Evolutionary conservation across 805 yeast species (phyloP).

Genomic region (Candida argentea): DNA sequence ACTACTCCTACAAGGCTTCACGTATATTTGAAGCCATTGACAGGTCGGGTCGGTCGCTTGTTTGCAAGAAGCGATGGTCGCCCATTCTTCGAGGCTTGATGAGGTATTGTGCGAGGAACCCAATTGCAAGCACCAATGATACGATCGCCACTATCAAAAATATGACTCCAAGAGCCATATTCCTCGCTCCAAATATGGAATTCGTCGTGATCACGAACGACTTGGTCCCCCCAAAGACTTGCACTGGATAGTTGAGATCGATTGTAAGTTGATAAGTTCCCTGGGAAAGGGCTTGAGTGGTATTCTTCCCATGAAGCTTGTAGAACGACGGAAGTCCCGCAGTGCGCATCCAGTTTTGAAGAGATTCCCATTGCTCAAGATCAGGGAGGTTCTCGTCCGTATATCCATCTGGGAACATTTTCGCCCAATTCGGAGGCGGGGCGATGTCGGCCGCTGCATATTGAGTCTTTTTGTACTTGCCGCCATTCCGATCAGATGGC

Average conservation of each 20-base stretch:
- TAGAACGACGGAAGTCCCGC: slow-evolving; percentile 87
- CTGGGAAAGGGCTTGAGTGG: slow-evolving; percentile 37
- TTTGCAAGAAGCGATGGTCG: slow-evolving; percentile 53
- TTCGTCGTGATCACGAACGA: slow-evolving; percentile 73
- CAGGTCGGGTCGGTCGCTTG: slow-evolving; percentile 6
- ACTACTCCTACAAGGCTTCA: slow-evolving; percentile 12
- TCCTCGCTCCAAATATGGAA: slow-evolving; percentile 80
- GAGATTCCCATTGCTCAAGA: slow-evolving; percentile 64
- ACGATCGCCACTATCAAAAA: slow-evolving; percentile 78
- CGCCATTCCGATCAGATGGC: slow-evolving; percentile 56
- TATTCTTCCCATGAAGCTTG: slow-evolving; percentile 73
- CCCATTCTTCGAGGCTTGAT: slow-evolving; percentile 80
- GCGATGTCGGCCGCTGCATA: slow-evolving; percentile 63
- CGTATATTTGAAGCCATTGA: slow-evolving; percentile 9
- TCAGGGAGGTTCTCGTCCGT: slow-evolving; percentile 74
- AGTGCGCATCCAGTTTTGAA: slow-evolving; percentile 97
- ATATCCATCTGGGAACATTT: slow-evolving; percentile 77
- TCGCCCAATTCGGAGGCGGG: slow-evolving; percentile 92
- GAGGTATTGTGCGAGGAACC: slow-evolving; percentile 72
- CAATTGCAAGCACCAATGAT: slow-evolving; percentile 57
- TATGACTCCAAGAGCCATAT: slow-evolving; percentile 73
- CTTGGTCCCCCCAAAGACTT: slow-evolving; percentile 82
- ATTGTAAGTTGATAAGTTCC: slow-evolving; percentile 68
- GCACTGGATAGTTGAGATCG: slow-evolving; percentile 72
- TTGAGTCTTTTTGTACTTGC: slow-evolving; percentile 59